Base-by-base conservation (phyloP, 106 monocot genomes). In the Dactylorhiza incarnata region DNA sequence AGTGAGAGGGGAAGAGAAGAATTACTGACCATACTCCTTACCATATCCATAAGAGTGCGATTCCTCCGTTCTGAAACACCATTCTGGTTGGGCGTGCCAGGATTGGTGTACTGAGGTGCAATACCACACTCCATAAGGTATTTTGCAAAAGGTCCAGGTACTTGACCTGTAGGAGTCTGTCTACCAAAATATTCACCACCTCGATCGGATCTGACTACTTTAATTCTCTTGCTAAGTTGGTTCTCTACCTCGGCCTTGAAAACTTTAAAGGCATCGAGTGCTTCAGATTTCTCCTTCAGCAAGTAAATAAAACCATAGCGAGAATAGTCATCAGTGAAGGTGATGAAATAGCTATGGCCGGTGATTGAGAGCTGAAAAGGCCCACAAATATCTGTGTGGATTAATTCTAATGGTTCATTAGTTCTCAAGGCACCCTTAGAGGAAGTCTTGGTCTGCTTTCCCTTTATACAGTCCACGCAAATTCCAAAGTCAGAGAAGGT, bases 401-500 rank as follows among this genome's bases (percentile, higher is more conserved):
- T n/a, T n/a, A n/a, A 72, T 15, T 73, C 65, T 49, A 74, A 51
- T 7, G 20, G 7, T 10, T 24, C 43, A 29, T n/a, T 48, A 74
- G 63, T 73, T 17, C 37, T 58, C 15, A 12, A 73, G 7, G 62
- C 15, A 66, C 49, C 58, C 55, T n/a, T n/a, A n/a, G n/a, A n/a
- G n/a, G n/a, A n/a, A 66, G 47, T 74, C 51, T 66, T 80, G n/a
- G 51, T 67, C 9, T 73, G 74, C 51, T 80, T 80, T 12, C 65
- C 80, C 25, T 50, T 74, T 45, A 74, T 80, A 50, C 49, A 74
- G 12, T 66, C 74, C 26, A 62, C 48, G 65, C 46, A 73, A 65
- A 48, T 51, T 49, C 20, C 50, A 80, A 52, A 80, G 24, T 80
- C 49, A 74, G 74, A 65, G 52, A 80, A 74, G 74, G 63, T 49